Base-by-base conservation (phyloP, 345 rosid species). In the Dipteronia sinensis region DNA sequence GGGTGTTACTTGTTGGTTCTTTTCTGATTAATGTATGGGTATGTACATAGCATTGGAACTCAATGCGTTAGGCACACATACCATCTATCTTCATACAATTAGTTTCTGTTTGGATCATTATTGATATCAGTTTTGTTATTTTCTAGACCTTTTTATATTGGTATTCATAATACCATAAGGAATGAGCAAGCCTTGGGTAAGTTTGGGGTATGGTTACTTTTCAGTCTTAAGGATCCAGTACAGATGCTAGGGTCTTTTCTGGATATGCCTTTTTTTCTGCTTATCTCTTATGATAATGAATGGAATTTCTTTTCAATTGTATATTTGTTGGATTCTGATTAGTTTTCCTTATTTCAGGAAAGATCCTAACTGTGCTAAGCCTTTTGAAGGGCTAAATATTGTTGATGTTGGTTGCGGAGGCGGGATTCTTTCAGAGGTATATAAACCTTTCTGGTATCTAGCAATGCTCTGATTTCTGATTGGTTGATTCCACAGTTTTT, bases 391-490 rank as follows among this genome's bases (percentile, higher is more conserved):
- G 75, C 82, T 96, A 47, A 87, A 82, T 58, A 73, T 96, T 62
- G 79, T 85, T 25, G 99, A 96, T 77, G 92, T 96, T 23, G 99
- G 98, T 59, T 96, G 98, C 64, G 98, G 98, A 7, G 99, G 99
- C 9, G 99, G 98, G 74, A 87, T 96, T 73, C 97, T 96, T 69
- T 91, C 97, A 3, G 99, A 96, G 97, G 99, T 94, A 84, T 63
- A 9, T 27, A 65, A 20, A 44, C 53, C 8, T 2, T 51, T 64
- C 12, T 25, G 44, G 25, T 10, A 61, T 63, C 55, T 67, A 38
- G 13, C 34, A 42, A 13, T 53, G 20, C 2, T 44, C 31, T 25
- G 20, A 58, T 9, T 40, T 64, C 69, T 7, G 3, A 49, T 3
- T 53, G 22, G 23, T 68, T 55, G 69, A 19, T 27, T 29, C 58